Conservation (phyloP, 176 grass and related monocot species). For the Oryza nivara region DNA sequence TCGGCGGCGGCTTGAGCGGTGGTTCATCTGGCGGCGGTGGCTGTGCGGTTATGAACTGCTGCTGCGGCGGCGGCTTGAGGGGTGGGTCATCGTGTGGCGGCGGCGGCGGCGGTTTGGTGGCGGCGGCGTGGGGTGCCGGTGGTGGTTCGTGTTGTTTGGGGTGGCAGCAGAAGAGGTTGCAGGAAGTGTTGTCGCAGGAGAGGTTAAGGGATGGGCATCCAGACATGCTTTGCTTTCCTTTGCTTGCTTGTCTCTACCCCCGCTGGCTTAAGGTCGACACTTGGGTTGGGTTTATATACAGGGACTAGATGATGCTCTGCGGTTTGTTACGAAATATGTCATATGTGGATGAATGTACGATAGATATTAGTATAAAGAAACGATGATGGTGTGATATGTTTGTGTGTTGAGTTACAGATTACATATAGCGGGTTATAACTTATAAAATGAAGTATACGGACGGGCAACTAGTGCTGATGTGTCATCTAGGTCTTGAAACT, state of each 20-base stretch:
- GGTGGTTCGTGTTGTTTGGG: not conserved
- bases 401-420: too few relatives aligned
- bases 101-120: not conserved
- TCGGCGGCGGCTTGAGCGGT: not conserved
- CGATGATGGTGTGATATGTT: too few relatives aligned
- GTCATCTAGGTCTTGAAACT: too few relatives aligned
- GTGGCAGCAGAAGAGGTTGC: constrained; percentile 21
- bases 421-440: too few relatives aligned
- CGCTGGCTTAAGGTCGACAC: too few relatives aligned
- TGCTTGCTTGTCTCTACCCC: not conserved
- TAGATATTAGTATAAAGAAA: too few relatives aligned
- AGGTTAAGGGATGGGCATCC: not conserved
- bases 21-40: not conserved
- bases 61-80: not conserved
- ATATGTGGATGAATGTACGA: too few relatives aligned
- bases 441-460: too few relatives aligned
- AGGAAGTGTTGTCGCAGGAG: constrained; percentile 1
- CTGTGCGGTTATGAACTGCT: not conserved
- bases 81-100: not conserved
- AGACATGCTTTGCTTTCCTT: not conserved
- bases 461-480: too few relatives aligned
- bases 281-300: not conserved
- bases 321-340: too few relatives aligned
- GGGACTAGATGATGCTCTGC: too few relatives aligned
- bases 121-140: not conserved